These are phyloP conservation scores for Colletotrichum chlorophyti DNA, from an alignment of 2,329 filamentous ascomycete genomes.

Conservation along the genomic window DNA sequence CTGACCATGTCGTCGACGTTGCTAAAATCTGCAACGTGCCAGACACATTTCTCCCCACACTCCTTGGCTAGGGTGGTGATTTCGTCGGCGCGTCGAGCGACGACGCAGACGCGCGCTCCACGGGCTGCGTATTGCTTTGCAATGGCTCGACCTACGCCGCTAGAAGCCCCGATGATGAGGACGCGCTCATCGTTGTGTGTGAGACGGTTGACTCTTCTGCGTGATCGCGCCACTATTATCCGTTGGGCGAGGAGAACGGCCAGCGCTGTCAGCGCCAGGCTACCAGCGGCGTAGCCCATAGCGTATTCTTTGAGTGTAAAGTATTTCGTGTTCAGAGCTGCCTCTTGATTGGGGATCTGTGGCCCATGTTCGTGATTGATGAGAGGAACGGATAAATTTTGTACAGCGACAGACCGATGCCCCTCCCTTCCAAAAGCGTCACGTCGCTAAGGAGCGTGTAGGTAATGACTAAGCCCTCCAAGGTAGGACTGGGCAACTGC, in stretches of 20 bases:
- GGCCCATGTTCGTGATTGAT: too few relatives aligned
- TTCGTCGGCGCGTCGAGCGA: slow-evolving; percentile 10
- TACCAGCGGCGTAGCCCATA: background rate
- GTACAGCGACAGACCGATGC: too few relatives aligned
- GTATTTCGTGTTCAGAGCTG: too few relatives aligned
- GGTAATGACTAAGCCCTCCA: too few relatives aligned
- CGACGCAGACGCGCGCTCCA: slow-evolving; percentile 12
- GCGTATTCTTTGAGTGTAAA: too few relatives aligned
- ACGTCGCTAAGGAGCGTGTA: too few relatives aligned
- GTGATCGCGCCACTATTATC: background rate
- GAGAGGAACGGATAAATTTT: too few relatives aligned
- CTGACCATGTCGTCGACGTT: slow-evolving; percentile 8
- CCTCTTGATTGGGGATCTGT: too few relatives aligned
- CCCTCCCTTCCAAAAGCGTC: too few relatives aligned
- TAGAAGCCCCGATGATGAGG: slow-evolving; percentile 18
- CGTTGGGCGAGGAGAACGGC: slow-evolving; percentile 10
- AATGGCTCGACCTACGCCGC: slow-evolving; percentile 16
- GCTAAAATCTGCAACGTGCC: slow-evolving; percentile 9
- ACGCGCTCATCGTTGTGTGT: slow-evolving; percentile 6
- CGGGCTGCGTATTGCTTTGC: slow-evolving; percentile 16
- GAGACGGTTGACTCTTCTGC: slow-evolving; percentile 7
- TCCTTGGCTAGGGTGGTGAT: slow-evolving; percentile 7
- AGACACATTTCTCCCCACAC: slow-evolving; percentile 9
- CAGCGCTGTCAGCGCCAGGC: slow-evolving; percentile 6
- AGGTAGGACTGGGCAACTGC: too few relatives aligned